Evolutionary conservation across 116 monocot species (phyloP).

Genomic region (Posidonia oceanica): DNA sequence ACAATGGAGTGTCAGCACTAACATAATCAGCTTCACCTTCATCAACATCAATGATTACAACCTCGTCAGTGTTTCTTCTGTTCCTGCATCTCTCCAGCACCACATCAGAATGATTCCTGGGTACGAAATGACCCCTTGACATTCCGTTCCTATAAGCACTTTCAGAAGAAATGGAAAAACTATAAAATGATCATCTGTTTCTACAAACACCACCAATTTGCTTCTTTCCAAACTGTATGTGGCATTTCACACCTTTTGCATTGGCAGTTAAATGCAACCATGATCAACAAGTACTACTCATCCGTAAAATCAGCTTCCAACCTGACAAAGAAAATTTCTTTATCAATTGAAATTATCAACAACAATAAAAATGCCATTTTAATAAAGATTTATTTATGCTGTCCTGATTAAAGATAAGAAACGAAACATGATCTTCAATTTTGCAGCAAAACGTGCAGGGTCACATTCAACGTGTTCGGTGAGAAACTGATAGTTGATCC

Average conservation of each 20-base stretch:
- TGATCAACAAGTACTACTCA: no score
- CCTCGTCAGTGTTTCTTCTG: constrained; percentile 19
- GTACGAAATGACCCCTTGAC: constrained; percentile 43
- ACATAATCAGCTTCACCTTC: constrained; percentile 37
- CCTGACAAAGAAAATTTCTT: no score
- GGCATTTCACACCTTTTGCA: not conserved
- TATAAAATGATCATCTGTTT: not conserved
- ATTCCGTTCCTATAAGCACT: constrained; percentile 9
- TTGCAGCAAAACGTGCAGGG: no score
- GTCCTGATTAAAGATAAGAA: no score
- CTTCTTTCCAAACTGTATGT: not conserved
- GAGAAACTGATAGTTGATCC: no score
- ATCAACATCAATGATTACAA: constrained; percentile 51
- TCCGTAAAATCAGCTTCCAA: no score
- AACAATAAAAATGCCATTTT: no score
- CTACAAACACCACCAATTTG: not conserved
- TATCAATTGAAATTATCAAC: no score
- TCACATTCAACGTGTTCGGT: no score
- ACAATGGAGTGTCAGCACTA: constrained; percentile 22
- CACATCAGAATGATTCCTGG: constrained; percentile 21
- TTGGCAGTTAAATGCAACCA: no score
- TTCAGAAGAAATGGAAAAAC: not conserved
- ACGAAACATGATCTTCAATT: no score
- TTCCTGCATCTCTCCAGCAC: constrained; percentile 39
- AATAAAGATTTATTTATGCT: no score